A percentile compares a stretch with the other conserved stretches of the same genome.
These are phyloP conservation scores for Collybia mongolica DNA, from an alignment of 768 basidiomycete species.

Conservation along the genomic window DNA sequence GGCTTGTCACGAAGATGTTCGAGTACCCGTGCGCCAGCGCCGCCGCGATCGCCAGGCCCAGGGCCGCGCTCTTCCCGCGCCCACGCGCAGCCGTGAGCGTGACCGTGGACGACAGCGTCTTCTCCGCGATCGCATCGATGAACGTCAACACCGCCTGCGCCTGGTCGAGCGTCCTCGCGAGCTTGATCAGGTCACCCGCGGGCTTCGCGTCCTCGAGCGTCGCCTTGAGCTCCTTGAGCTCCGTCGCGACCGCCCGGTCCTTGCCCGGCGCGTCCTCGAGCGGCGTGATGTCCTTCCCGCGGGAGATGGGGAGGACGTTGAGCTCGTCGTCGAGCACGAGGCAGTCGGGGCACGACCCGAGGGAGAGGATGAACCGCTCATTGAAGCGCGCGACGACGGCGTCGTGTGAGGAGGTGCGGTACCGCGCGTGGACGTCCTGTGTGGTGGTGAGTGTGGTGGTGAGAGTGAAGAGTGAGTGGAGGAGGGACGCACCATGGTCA, in stretches of 20 bases:
- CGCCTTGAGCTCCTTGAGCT: constrained; percentile 77
- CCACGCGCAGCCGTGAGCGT: constrained; percentile 94
- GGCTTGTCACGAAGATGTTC: constrained; percentile 97
- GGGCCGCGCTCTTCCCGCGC: constrained; percentile 93
- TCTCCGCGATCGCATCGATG: constrained; percentile 90
- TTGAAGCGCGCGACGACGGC: constrained; percentile 94
- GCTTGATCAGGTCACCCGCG: constrained; percentile 84
- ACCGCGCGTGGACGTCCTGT: constrained; percentile 96
- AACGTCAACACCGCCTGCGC: constrained; percentile 94
- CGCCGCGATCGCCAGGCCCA: constrained; percentile 93
- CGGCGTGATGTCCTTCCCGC: constrained; percentile 87
- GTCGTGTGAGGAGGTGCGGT: constrained; percentile 89
- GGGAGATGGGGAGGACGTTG: constrained; percentile 94
- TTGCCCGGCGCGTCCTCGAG: constrained; percentile 40
- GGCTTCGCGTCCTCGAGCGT: constrained; percentile 81
- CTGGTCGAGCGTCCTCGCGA: constrained; percentile 92
- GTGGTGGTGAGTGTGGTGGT: not conserved
- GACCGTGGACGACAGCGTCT: constrained; percentile 91
- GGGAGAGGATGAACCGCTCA: constrained; percentile 96
- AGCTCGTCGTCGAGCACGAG: constrained; percentile 96
- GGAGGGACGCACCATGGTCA: constrained; percentile 64
- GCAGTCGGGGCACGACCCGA: constrained; percentile 91
- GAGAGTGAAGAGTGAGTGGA: not conserved
- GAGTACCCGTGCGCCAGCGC: constrained; percentile 93
- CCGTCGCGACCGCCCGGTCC: constrained; percentile 44